Percentiles rank a stretch among this genome's conserved stretches.
These are phyloP conservation scores for Pleurotus platypus DNA, from an alignment of 768 basidiomycete genomes.

Conservation along the genomic window DNA sequence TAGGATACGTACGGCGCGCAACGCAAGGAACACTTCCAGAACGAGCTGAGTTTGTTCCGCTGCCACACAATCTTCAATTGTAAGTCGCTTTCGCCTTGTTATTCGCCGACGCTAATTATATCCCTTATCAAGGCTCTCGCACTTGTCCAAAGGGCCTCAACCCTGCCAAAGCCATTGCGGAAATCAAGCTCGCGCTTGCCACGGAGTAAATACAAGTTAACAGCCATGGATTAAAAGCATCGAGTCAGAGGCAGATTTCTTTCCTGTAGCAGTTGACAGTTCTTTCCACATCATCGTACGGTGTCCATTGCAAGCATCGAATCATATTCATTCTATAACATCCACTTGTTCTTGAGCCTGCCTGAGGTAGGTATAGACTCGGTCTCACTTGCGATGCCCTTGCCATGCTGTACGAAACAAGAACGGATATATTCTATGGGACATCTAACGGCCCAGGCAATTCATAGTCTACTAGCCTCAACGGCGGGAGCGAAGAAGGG, in stretches of 20 bases:
- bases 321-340: too few species aligned
- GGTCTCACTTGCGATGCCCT: too few species aligned
- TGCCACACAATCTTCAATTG: slow-evolving; percentile 99
- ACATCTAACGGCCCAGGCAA: too few species aligned
- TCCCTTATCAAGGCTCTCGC: slow-evolving; percentile 56
- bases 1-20: slow-evolving; percentile 76
- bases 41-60: slow-evolving; percentile 93
- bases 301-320: too few species aligned
- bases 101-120: background rate
- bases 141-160: slow-evolving; percentile 98
- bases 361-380: too few species aligned
- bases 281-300: background rate
- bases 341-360: too few species aligned
- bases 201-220: slow-evolving; percentile 43
- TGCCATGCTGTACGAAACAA: too few species aligned
- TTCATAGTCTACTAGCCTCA: background rate
- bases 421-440: too few species aligned
- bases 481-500: slow-evolving; percentile 13
- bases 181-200: slow-evolving; percentile 90
- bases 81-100: slow-evolving; percentile 24
- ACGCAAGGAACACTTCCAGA: slow-evolving; percentile 90
- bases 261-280: background rate
- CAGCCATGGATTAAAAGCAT: background rate
- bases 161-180: slow-evolving; percentile 87
- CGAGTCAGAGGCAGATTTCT: background rate